phyloP scores from a whole-genome alignment of 345 rosid species.

The Camelina sativa region DNA sequence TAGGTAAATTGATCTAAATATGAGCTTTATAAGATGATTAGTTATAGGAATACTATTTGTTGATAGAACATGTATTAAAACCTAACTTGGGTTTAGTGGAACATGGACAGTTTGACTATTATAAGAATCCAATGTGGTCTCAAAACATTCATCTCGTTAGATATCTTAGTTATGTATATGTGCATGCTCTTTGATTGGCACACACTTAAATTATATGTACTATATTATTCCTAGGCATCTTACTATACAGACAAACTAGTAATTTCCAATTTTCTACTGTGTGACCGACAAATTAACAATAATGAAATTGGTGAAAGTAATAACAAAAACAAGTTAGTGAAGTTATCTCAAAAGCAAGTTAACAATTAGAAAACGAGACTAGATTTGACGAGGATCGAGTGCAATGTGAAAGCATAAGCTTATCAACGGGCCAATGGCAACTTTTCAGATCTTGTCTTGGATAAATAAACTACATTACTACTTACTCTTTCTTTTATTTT shows the following conservation, averaged over 20 bases:
- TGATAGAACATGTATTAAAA: background rate
- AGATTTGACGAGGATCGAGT: background rate
- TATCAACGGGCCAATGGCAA: background rate
- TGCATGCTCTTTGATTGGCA: background rate
- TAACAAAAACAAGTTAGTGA: background rate
- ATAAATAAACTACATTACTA: background rate
- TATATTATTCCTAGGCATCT: background rate
- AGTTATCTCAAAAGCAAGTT: background rate
- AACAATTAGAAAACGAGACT: background rate
- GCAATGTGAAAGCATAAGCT: background rate
- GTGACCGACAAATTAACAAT: background rate
- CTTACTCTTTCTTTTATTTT: background rate
- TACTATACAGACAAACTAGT: background rate
- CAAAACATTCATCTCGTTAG: slow-evolving; percentile 10
- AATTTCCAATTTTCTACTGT: background rate
- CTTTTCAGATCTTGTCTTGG: too few relatives aligned
- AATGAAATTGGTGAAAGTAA: background rate
- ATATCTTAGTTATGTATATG: background rate
- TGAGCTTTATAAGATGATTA: background rate
- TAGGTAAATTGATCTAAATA: slow-evolving; percentile 7
- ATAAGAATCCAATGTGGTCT: slow-evolving; percentile 40
- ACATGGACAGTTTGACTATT: slow-evolving; percentile 15
- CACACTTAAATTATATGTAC: background rate
- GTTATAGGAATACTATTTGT: background rate
- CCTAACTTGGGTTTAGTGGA: slow-evolving; percentile 8